Conservation (phyloP, 495 filamentous ascomycete species). For the Parachaetomium inaequale region DNA sequence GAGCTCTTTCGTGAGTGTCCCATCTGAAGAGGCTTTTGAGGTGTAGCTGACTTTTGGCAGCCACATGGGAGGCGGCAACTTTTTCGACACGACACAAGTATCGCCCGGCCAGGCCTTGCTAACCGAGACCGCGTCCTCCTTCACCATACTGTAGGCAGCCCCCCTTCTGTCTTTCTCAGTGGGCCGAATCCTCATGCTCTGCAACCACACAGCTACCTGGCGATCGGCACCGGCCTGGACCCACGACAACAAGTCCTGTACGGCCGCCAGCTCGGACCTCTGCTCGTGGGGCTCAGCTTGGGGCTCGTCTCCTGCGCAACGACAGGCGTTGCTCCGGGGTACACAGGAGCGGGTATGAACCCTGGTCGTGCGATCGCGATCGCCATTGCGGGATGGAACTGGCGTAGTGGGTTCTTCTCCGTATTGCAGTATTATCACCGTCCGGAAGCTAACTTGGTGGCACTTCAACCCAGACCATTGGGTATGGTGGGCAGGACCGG, state of each 20-base stretch:
- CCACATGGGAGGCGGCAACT: constrained; percentile 34
- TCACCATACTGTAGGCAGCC: constrained; percentile 36
- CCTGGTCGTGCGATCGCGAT: constrained; percentile 31
- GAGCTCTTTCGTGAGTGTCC: constrained; percentile 20
- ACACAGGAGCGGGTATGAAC: constrained; percentile 40
- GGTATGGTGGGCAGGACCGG: constrained; percentile 37
- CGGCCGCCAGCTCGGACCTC: constrained; percentile 49
- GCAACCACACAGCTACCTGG: constrained; percentile 28
- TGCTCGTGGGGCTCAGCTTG: constrained; percentile 51
- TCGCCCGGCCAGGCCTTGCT: constrained; percentile 37
- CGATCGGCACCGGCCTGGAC: constrained; percentile 55
- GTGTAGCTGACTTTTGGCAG: neutral
- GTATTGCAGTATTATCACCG: no score
- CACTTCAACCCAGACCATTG: constrained; percentile 27
- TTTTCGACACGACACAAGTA: constrained; percentile 26
- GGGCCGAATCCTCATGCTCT: neutral
- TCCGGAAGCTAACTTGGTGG: neutral
- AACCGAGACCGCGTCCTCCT: constrained; percentile 45
- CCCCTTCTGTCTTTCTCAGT: neutral
- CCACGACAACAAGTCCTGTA: constrained; percentile 51
- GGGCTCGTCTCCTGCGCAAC: constrained; percentile 46
- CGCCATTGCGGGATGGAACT: constrained; percentile 28
- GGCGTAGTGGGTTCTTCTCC: constrained; percentile 17
- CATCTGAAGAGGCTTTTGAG: neutral
- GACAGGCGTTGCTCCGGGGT: constrained; percentile 45